Evolutionary conservation across 129 eudicot species (phyloP), one percentile per base, ranked within the genome.

Genomic region (Chrysanthemum makinoi): DNA sequence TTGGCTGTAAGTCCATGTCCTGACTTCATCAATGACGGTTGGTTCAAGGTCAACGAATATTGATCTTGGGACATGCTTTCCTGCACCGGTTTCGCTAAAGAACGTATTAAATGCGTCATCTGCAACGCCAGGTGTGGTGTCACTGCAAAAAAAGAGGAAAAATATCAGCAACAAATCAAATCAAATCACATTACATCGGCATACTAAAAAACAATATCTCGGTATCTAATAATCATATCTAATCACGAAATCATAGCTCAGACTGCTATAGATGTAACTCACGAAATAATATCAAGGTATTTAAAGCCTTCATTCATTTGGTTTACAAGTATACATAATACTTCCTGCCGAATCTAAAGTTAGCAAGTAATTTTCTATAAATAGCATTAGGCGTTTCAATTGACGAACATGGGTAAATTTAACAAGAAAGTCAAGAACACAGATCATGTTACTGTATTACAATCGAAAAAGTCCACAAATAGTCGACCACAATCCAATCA

Each of bases 61-160:
- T 26, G 98, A 96, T 70, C 96, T 82, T 17, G 96, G 98, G 39
- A 92, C 98, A 68, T 92, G 98, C 94, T 92, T 92, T 70, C 98
- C 98, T 14, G 98, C 83, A 61, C 95, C 87, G 10, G 98, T 92
- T 75, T 92, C 96, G 24, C 96, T 89, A 71, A 89, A 92, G 90
- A 92, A 92, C 10, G 98, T 92, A 69, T 92, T 92, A 69, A 92
- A 92, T 62, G 98, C 98, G 85, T 92, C 98, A 69, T 88, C 83
- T 44, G 81, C 96, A 49, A 79, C 86, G 62, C 95, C 96, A 9
- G 84, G 73, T 35, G 98, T 64, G 10, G 82, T 80, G 78, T 92
- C 98, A 80, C 98, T 92, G 95, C 80, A 83, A 44, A 61, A 55
- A 17, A 20, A 1, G 57, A 56, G 4, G 19, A 5, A 55, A 63